Conservation (phyloP, 306 rosid genomes). For the Crataegus laevigata region DNA sequence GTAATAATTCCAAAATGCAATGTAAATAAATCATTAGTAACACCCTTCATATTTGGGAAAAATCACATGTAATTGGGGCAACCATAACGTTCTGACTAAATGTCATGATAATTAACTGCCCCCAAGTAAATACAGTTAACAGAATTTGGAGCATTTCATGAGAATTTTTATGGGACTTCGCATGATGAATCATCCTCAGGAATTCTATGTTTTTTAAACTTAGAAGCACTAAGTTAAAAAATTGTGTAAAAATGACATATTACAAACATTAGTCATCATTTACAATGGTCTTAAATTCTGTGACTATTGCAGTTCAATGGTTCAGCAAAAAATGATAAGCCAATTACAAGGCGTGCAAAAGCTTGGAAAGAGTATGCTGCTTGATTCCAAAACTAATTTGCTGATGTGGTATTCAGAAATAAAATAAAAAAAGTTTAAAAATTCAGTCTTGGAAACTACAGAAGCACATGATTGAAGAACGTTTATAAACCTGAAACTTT, state of each 20-base stretch:
- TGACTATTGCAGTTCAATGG: neutral
- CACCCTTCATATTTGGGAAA: neutral
- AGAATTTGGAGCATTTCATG: neutral
- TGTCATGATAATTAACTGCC: neutral
- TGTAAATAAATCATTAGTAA: neutral
- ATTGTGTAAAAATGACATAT: neutral
- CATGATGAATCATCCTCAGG: neutral
- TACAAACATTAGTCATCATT: neutral
- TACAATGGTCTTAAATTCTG: no score
- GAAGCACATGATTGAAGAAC: neutral
- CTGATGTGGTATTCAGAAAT: neutral
- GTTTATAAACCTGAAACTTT: constrained; percentile 75
- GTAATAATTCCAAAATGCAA: neutral
- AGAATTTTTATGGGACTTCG: neutral
- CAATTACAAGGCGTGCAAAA: neutral
- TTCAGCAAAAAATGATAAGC: neutral
- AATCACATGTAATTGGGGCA: neutral
- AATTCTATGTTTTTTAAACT: neutral
- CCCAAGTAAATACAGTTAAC: neutral
- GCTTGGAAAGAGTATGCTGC: neutral
- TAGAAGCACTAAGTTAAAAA: neutral
- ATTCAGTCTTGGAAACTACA: neutral
- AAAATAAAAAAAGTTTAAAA: neutral
- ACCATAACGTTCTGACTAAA: neutral
- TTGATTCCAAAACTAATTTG: neutral